Base-by-base conservation (phyloP, 192 early-diverging fungal genomes). In the Coemansia sp. region DNA sequence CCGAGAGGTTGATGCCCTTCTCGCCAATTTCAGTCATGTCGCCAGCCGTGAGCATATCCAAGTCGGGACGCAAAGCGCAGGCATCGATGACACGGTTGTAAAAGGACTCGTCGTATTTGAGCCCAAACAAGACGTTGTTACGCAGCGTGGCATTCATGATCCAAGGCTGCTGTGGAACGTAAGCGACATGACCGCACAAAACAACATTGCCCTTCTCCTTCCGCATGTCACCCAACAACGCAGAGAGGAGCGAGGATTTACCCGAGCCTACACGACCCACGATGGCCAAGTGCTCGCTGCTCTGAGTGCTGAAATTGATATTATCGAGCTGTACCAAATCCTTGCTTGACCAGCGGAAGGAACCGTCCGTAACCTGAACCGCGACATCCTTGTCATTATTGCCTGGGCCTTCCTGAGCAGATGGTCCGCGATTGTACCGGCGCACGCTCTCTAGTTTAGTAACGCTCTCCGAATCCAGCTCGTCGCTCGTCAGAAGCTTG, bases 21-120 rank as follows among this genome's bases (percentile, higher is more conserved):
- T 96, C 94, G 43, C 95, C 94, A 83, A 96, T 94, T 70, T 98
- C 96, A 10, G 94, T 95, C 77, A 89, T 74, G 83, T 99, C 97
- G 16, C 96, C 96, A 18, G 87, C 91, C 13, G 91, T 82, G 60
- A 98, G 76, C 33, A 95, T 93, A 12, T 89, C 90, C 42, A 99
- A 82, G 86, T 99, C 97, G 24, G 87, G 88, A 33, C 83, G 88
- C 51, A 99, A 82, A 16, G 92, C 90, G 79, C 97, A 99, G 22
- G 93, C 93, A 29, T 88, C 86, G 61, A 99, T 77, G 8, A 89
- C 86, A 29, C 82, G 84, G 51, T 94, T 88, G 74, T 96, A 98
- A 44, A 92, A 94, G 3, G 77, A 77, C 22, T 87, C 81, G 36
- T 96, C 90, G 74, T 84, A 96, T 11, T 86, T 85, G 55, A 87